Evolutionary conservation across 1,284 basidiomycete genomes (phyloP).

Genomic region (Mrakiaceae sp.): DNA sequence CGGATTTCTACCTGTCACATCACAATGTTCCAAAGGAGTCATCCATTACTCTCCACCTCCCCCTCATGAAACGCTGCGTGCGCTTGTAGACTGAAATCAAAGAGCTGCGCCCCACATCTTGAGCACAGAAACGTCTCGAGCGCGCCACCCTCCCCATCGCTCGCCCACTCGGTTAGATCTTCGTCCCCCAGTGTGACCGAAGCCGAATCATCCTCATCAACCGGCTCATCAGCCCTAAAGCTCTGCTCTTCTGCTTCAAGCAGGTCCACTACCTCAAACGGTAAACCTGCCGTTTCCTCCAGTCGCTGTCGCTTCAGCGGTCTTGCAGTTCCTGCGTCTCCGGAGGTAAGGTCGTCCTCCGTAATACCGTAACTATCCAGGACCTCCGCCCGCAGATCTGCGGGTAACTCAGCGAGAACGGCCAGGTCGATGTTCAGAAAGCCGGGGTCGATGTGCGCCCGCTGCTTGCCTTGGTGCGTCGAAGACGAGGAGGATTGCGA

Average conservation of each 20-base stretch:
- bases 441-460: neutral
- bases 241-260: neutral
- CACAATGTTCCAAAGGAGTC: no score
- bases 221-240: neutral
- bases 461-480: neutral
- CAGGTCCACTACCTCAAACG: neutral
- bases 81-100: no score
- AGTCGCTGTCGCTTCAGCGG: neutral
- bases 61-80: no score
- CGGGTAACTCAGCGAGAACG: neutral
- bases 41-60: no score
- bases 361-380: neutral
- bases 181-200: no score
- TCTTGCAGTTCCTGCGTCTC: neutral
- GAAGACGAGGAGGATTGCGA: neutral
- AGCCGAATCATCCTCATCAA: neutral
- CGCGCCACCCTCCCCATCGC: neutral
- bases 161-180: neutral
- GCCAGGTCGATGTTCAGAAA: conserved; percentile 1
- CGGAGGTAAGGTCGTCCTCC: neutral
- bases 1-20: no score
- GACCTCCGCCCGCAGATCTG: conserved; percentile 3
- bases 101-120: no score
- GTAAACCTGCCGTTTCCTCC: neutral
- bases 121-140: neutral